Evolutionary conservation across 139 green algal genomes (phyloP).

Genomic region (Pleodorina starrii): DNA sequence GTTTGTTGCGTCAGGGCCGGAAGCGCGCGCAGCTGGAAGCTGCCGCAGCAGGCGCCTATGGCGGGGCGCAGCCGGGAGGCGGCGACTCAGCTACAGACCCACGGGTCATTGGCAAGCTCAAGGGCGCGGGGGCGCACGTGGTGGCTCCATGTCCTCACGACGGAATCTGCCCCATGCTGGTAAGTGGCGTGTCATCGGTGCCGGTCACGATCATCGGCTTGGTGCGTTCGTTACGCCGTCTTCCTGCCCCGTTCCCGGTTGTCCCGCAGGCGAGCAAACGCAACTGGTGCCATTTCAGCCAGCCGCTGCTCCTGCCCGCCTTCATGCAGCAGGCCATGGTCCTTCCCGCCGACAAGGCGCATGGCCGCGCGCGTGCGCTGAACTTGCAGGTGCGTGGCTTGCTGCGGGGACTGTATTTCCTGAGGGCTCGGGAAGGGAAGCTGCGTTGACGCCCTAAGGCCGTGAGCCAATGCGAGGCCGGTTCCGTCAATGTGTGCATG

Average conservation of each 20-base stretch:
- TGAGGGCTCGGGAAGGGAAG: no score
- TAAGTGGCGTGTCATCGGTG: no score
- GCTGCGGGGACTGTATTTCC: no score
- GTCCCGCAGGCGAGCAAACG: constrained; percentile 12
- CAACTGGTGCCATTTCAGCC: constrained; percentile 87
- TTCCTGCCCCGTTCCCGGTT: no score
- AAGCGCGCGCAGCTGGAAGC: background rate
- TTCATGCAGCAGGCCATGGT: constrained; percentile 66
- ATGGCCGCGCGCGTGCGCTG: background rate
- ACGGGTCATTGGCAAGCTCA: constrained; percentile 38
- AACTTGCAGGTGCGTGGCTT: background rate
- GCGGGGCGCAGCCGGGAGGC: no score
- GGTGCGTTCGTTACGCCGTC: no score
- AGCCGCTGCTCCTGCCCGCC: constrained; percentile 72
- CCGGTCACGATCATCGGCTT: no score
- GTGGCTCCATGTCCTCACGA: constrained; percentile 90
- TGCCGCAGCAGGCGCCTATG: no score
- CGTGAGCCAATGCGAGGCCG: no score
- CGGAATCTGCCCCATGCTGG: constrained; percentile 78
- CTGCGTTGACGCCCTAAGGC: no score
- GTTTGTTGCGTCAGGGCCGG: no score
- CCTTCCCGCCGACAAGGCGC: background rate
- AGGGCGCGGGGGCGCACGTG: constrained; percentile 70
- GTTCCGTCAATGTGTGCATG: no score
- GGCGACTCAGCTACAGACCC: background rate